These are phyloP conservation scores for Phytophthora pinifolia DNA, from an alignment of 352 stramenopile genomes.

Conservation along the genomic window DNA sequence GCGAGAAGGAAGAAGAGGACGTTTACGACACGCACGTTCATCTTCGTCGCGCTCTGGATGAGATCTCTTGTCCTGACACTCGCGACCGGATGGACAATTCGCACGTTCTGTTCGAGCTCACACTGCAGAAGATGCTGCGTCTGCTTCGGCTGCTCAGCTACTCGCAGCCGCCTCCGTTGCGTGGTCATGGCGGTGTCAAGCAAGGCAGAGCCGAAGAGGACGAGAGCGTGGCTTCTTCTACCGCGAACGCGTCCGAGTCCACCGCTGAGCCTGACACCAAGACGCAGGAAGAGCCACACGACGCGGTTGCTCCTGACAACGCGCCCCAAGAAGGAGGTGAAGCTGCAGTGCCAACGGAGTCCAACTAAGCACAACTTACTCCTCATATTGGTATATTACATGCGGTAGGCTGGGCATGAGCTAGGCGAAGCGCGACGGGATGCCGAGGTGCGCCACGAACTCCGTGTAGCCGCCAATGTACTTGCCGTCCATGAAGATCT, in stretches of 20 bases:
- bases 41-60: slow-evolving; percentile 57
- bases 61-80: slow-evolving; percentile 65
- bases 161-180: slow-evolving; percentile 43
- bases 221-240: background rate
- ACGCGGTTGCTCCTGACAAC: slow-evolving; percentile 1
- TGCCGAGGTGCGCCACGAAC: slow-evolving; percentile 61
- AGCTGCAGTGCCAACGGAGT: slow-evolving; percentile 6
- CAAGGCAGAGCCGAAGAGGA: slow-evolving; percentile 9
- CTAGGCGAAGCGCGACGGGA: slow-evolving; percentile 59
- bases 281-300: slow-evolving; percentile 17
- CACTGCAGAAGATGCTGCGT: slow-evolving; percentile 67
- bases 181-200: background rate
- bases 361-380: slow-evolving; percentile 14
- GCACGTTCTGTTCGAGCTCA: slow-evolving; percentile 82
- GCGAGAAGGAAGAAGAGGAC: slow-evolving; percentile 32
- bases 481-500: slow-evolving; percentile 77
- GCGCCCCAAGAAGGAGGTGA: slow-evolving; percentile 14
- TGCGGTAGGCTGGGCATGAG: background rate
- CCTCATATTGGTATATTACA: slow-evolving; percentile 26
- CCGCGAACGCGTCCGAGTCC: slow-evolving; percentile 7
- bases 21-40: slow-evolving; percentile 72
- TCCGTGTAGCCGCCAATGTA: slow-evolving; percentile 84
- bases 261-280: slow-evolving; percentile 14
- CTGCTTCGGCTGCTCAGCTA: slow-evolving; percentile 76
- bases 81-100: slow-evolving; percentile 77